A percentile compares a stretch with the other conserved stretches of the same genome.
Conservation (phyloP, 768 basidiomycete species). For the Boletus subparvulus region DNA sequence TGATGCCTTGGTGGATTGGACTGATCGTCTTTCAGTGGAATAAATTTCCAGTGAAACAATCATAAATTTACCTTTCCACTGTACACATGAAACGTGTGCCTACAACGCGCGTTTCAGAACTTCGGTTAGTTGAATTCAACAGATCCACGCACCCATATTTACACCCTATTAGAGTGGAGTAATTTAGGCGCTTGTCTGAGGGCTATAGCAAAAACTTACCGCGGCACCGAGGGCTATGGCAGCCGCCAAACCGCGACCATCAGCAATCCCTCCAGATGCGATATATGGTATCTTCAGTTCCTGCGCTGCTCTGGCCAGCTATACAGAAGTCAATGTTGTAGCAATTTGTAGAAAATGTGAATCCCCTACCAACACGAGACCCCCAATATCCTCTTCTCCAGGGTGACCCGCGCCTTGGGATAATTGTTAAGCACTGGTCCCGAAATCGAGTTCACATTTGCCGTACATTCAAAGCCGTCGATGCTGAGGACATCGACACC, state of each 20-base stretch:
- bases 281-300: constrained; percentile 84
- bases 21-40: constrained; percentile 35
- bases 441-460: neutral
- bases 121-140: neutral
- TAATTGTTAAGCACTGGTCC: constrained; percentile 6
- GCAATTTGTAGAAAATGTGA: neutral
- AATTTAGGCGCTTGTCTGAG: neutral
- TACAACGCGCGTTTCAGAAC: constrained; percentile 8
- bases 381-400: constrained; percentile 92
- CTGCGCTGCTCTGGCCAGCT: constrained; percentile 85
- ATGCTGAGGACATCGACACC: constrained; percentile 90
- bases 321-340: neutral
- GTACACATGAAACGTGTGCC: constrained; percentile 92
- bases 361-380: constrained; percentile 66
- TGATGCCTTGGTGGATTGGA: constrained; percentile 87
- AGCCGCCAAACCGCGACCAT: constrained; percentile 80
- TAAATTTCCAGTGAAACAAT: neutral
- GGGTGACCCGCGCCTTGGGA: constrained; percentile 86
- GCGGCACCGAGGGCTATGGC: constrained; percentile 79
- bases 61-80: constrained; percentile 59
- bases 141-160: constrained; percentile 62
- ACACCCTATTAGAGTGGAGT: constrained; percentile 52
- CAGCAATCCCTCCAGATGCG: constrained; percentile 89
- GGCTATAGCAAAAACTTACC: constrained; percentile 42
- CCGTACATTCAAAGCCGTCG: constrained; percentile 86